phyloP scores from a whole-genome alignment of 2,329 filamentous ascomycete species.

The Cercospora beticola region DNA sequence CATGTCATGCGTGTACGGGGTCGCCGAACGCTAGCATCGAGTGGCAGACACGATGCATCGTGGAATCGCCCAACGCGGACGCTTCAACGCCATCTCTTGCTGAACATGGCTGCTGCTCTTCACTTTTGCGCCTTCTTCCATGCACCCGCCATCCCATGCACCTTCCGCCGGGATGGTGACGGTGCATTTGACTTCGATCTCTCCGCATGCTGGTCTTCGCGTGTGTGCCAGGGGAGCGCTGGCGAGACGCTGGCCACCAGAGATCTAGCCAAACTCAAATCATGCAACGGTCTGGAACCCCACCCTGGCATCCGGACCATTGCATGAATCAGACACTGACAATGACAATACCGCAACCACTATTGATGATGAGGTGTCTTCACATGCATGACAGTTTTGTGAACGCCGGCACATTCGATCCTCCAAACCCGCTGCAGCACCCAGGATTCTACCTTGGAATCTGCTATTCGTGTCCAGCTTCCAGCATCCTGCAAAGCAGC shows the following conservation, averaged over 20 bases:
- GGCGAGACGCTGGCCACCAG: conserved; percentile 9
- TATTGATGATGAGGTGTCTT: not conserved
- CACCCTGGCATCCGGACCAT: conserved; percentile 1
- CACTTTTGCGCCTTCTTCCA: conserved; percentile 12
- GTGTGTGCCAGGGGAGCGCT: conserved; percentile 3
- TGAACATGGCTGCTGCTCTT: conserved; percentile 8
- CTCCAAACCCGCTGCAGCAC: not conserved
- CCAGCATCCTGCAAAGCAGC: not conserved
- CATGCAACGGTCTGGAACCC: conserved; percentile 3
- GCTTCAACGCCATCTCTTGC: conserved; percentile 1
- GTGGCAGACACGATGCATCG: conserved; percentile 1
- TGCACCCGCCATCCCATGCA: not conserved
- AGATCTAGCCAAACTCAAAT: conserved; percentile 19
- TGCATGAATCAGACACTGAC: not conserved
- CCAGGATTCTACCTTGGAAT: conserved; percentile 13
- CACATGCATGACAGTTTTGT: not conserved
- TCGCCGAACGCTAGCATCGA: conserved; percentile 20
- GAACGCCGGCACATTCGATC: not conserved
- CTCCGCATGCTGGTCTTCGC: conserved; percentile 18
- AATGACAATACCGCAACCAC: not conserved
- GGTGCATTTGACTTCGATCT: conserved; percentile 11
- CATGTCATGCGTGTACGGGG: conserved; percentile 14
- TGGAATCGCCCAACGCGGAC: not conserved
- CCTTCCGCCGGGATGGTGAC: conserved; percentile 10
- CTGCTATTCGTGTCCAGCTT: not conserved